Base-by-base conservation (phyloP, 306 rosid species). In the Alnus rubra region DNA sequence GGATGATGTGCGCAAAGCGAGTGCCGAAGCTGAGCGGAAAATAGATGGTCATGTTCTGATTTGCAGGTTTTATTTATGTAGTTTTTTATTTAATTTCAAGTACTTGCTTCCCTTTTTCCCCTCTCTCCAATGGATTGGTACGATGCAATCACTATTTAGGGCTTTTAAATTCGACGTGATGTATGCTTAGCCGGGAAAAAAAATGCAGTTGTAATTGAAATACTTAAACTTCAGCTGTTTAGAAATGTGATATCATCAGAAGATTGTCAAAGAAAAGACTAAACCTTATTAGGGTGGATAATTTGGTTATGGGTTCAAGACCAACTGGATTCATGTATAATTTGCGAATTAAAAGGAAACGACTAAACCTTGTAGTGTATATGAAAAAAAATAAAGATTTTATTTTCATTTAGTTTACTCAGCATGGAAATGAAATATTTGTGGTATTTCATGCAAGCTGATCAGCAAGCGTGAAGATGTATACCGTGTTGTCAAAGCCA, bases 401-500 rank as follows among this genome's bases (percentile, higher is more conserved):
- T 47, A 0, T 35, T 49, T 80, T 55, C 72, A 28, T 64, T 74
- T 62, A 63, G 30, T 70, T 74, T 5, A 47, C 23, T 50, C 55
- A 74, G 62, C 74, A 63, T 56, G 81, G 55, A 77, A 79, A 76
- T 88, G 47, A 85, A 5, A 83, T 80, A 37, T 16, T 42, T 11
- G 37, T 75, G 74, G 44, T 74, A 49, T 86, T 76, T 67, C 67
- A 47, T 81, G 80, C 83, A 82, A 79, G 74, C 76, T 77, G 77
- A 85, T 81, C 87, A 95, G 99, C 79, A 85, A 88, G 67, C 97
- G 99, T 31, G 99, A 91, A 84, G 97, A 95, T 78, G 86, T 95
- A 18, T 95, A 93, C 79, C 90, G 88, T 74, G 96, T 89, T 0
- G 81, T 95, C 83, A 93, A 90, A 87, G 90, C 97, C 44, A 85